A percentile compares a stretch with the other conserved stretches of the same genome.
These are phyloP conservation scores for Yamadazyma atlantica DNA, from an alignment of 1,139 yeast species.

Conservation along the genomic window DNA sequence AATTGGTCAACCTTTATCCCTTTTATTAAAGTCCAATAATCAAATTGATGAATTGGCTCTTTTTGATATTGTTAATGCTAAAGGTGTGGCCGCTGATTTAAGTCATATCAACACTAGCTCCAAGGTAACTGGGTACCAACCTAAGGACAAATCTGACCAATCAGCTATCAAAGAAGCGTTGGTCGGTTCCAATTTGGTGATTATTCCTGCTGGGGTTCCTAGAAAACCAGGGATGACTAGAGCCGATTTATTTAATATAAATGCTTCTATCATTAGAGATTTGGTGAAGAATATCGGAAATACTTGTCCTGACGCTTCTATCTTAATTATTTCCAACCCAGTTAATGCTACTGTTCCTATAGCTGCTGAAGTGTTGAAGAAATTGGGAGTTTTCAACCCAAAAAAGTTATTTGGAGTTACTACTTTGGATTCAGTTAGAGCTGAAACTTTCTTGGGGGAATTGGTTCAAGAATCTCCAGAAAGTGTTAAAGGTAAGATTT, in stretches of 20 bases:
- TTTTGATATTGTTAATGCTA: constrained; percentile 66
- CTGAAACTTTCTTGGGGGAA: constrained; percentile 61
- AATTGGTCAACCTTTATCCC: constrained; percentile 74
- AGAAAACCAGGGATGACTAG: constrained; percentile 82
- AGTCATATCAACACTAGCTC: constrained; percentile 70
- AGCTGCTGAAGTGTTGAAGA: constrained; percentile 68
- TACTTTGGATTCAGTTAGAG: constrained; percentile 68
- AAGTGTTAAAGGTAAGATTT: constrained; percentile 47
- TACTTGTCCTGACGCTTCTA: constrained; percentile 60
- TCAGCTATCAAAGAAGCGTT: constrained; percentile 51
- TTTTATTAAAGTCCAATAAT: constrained; percentile 59
- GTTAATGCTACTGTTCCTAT: constrained; percentile 76
- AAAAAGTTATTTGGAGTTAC: constrained; percentile 70
- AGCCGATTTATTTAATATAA: constrained; percentile 72
- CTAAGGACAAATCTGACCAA: constrained; percentile 48
- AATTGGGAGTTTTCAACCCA: constrained; percentile 61
- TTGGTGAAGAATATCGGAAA: constrained; percentile 59
- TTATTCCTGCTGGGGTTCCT: constrained; percentile 83
- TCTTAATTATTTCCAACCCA: constrained; percentile 71
- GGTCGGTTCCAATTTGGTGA: constrained; percentile 55
- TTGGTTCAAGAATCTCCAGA: constrained; percentile 36
- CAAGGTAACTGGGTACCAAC: constrained; percentile 55
- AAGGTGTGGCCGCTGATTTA: constrained; percentile 73
- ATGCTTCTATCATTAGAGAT: constrained; percentile 65
- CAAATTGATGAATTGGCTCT: constrained; percentile 56